These are phyloP conservation scores for Aspergillus fructus DNA, from an alignment of 2,329 filamentous ascomycete genomes.

Conservation along the genomic window DNA sequence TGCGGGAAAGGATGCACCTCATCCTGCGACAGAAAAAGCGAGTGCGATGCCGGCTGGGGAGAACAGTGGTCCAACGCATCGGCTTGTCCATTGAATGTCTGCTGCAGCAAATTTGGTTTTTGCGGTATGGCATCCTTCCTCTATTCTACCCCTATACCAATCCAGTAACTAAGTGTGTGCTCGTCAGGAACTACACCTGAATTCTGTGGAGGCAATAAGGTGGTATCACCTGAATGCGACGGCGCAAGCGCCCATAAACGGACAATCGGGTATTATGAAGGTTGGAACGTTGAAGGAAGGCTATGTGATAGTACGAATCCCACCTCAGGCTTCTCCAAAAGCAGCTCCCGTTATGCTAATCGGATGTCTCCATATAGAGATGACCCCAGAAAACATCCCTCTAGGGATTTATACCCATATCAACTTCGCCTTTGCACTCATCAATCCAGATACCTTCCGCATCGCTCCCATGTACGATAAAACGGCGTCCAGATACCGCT, in stretches of 20 bases:
- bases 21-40: constrained; percentile 21
- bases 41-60: constrained; percentile 27
- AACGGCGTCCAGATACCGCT: constrained; percentile 16
- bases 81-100: constrained; percentile 32
- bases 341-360: not conserved
- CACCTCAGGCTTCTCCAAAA: not conserved
- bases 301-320: constrained; percentile 18
- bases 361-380: not conserved
- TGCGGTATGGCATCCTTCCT: constrained; percentile 4
- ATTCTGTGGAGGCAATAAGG: constrained; percentile 15
- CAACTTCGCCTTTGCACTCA: constrained; percentile 45
- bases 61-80: constrained; percentile 12
- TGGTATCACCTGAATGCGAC: constrained; percentile 3
- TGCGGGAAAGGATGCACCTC: constrained; percentile 18
- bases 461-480: constrained; percentile 26
- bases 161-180: too few relatives aligned
- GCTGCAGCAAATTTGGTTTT: constrained; percentile 26
- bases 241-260: not conserved
- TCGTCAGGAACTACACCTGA: constrained; percentile 4
- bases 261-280: constrained; percentile 39
- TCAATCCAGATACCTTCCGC: constrained; percentile 39
- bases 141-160: too few relatives aligned
- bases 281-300: constrained; percentile 24
- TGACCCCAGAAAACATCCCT: constrained; percentile 21
- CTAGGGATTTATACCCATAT: constrained; percentile 28